Evolutionary conservation across 208 protist species (phyloP), one percentile per base, ranked within the genome.

Genomic region (Trypanosoma vivax): DNA sequence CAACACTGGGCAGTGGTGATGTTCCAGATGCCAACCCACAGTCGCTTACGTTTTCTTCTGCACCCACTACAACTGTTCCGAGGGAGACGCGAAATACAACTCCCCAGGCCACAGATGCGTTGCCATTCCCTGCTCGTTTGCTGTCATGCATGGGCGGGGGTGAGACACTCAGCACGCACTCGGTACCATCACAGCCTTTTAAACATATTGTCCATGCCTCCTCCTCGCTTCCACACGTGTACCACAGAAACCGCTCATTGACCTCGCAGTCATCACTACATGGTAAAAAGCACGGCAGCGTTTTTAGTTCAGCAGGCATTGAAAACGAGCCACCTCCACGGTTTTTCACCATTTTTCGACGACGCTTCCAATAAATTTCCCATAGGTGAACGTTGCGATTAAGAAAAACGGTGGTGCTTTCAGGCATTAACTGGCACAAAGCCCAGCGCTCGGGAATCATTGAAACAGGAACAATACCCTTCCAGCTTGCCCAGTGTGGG

Each of bases 221-320:
- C 47, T 82, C 73, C 47, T 81, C 73, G 59, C 62, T 29, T 5
- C 5, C 37, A 53, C 81, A 84, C 5, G 65, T 33, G 31, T 60
- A 78, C 76, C 76, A 89, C 1, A 79, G 33, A 43, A 79, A 80
- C 9, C 81, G 64, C 28, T 89, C 81, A 31, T 74, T 75, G 16
- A 80, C 68, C 46, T 89, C 81, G 42, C 60, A 73, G 50, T 89
- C 76, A 39, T 84, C 81, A 31, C 56, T 61, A 65, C 69, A 84
- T n/a, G 64, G 53, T 28, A 83, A 45, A 38, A 78, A 46, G 5
- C 62, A 54, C 13, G 33, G 23, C 5, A 56, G 40, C 16, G 42
- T 33, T 28, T 37, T 57, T 0, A 83, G 47, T 21, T 39, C 45
- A 25, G 68, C 57, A 19, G 81, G 73, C 16, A 64, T 47, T 21